These are phyloP conservation scores for Dactylonectria estremocensis DNA, from an alignment of 2,329 filamentous ascomycete species.

Conservation along the genomic window DNA sequence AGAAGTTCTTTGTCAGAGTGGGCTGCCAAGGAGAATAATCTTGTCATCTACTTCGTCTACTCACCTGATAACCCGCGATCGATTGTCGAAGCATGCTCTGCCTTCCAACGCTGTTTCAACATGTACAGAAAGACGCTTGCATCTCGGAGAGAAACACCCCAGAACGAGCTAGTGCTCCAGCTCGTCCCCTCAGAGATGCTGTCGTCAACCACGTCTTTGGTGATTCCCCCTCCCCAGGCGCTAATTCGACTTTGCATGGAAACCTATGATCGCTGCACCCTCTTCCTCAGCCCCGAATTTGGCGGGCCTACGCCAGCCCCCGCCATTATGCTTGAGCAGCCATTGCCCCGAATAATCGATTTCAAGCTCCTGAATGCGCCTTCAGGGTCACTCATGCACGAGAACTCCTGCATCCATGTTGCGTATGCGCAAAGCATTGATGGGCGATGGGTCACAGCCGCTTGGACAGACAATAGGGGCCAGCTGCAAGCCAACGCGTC, in stretches of 20 bases:
- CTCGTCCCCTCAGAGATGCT: constrained; percentile 80
- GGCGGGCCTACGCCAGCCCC: constrained; percentile 74
- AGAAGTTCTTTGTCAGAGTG: constrained; percentile 62
- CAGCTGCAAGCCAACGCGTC: constrained; percentile 80
- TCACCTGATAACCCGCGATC: constrained; percentile 73
- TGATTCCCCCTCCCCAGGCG: constrained; percentile 73
- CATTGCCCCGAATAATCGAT: constrained; percentile 79
- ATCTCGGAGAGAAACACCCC: constrained; percentile 59
- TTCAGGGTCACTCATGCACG: constrained; percentile 80
- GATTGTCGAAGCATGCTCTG: constrained; percentile 79
- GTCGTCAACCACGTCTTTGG: constrained; percentile 73
- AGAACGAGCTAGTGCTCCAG: constrained; percentile 82
- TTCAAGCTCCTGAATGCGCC: constrained; percentile 80
- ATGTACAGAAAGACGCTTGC: constrained; percentile 63
- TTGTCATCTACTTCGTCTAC: constrained; percentile 85
- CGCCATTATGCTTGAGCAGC: constrained; percentile 80
- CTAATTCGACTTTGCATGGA: constrained; percentile 78
- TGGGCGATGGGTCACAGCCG: constrained; percentile 82
- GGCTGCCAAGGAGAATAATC: constrained; percentile 67
- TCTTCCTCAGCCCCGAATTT: constrained; percentile 57
- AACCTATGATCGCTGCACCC: constrained; percentile 82
- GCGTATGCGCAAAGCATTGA: constrained; percentile 84
- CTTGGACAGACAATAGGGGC: constrained; percentile 86
- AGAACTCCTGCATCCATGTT: constrained; percentile 86
- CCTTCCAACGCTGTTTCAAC: constrained; percentile 82